Evolutionary conservation across 1,284 basidiomycete genomes (phyloP).

Genomic region (Cryptococcus floricola): DNA sequence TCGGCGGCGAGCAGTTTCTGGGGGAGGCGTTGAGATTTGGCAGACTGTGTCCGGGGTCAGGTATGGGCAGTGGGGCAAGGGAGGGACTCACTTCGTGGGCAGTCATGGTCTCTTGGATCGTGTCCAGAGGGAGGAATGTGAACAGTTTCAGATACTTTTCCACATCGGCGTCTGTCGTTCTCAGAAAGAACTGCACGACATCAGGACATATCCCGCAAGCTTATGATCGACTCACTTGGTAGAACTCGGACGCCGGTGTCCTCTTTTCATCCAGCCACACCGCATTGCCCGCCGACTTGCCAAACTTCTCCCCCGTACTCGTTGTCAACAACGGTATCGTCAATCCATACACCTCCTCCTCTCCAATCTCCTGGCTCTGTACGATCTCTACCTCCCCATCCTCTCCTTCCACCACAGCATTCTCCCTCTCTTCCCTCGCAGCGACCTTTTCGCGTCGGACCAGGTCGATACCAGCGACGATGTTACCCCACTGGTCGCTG

Average conservation of each 20-base stretch:
- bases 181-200: conserved; percentile 73
- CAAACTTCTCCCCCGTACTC: conserved; percentile 87
- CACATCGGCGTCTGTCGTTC: conserved; percentile 76
- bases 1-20: conserved; percentile 80
- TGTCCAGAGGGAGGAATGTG: conserved; percentile 65
- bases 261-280: conserved; percentile 75
- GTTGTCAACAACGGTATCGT: conserved; percentile 94
- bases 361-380: conserved; percentile 29
- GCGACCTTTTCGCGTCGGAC: conserved; percentile 51
- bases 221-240: conserved; percentile 60
- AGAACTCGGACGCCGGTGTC: conserved; percentile 84
- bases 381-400: conserved; percentile 12
- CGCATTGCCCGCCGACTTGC: conserved; percentile 95
- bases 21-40: conserved; percentile 62
- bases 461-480: conserved; percentile 83
- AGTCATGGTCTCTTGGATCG: conserved; percentile 60
- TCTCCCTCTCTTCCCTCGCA: not conserved
- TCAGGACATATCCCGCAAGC: too few species aligned
- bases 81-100: conserved; percentile 52
- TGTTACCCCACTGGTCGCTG: conserved; percentile 99
- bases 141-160: conserved; percentile 76
- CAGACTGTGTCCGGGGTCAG: conserved; percentile 41
- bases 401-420: not conserved
- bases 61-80: not conserved
- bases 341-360: conserved; percentile 69